Evolutionary conservation across 306 rosid genomes (phyloP).

Genomic region (Albizia julibrissin): DNA sequence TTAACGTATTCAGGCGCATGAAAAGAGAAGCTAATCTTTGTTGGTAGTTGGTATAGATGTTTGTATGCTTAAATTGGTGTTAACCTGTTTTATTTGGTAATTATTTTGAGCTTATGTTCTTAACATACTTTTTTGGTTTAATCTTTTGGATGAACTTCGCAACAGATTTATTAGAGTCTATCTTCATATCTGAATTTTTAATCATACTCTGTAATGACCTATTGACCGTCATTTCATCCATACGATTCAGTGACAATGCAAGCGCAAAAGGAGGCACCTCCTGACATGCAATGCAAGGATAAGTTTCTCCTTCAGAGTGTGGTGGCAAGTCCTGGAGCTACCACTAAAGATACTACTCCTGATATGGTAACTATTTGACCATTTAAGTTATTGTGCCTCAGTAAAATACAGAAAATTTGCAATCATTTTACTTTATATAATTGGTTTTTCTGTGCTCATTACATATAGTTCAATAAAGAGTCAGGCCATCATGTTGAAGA

Average conservation of each 20-base stretch:
- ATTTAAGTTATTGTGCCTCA: not conserved
- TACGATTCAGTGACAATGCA: slow-evolving; percentile 78
- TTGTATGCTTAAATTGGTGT: not conserved
- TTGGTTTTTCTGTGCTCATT: slow-evolving; percentile 32
- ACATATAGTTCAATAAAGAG: slow-evolving; percentile 73
- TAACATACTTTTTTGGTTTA: not conserved
- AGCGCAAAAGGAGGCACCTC: slow-evolving; percentile 82
- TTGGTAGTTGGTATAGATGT: not conserved
- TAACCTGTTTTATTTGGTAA: slow-evolving; percentile 8
- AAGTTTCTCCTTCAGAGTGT: slow-evolving; percentile 91
- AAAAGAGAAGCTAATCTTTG: slow-evolving; percentile 20
- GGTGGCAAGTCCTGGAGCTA: slow-evolving; percentile 55
- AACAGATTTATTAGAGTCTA: not conserved
- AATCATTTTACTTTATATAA: not conserved
- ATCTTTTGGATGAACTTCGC: not conserved
- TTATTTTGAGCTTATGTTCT: not conserved
- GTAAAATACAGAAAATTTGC: not conserved
- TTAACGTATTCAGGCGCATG: slow-evolving; percentile 4
- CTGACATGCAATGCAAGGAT: slow-evolving; percentile 90
- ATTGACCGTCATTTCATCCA: slow-evolving; percentile 10
- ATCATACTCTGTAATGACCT: not conserved
- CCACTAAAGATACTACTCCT: slow-evolving; percentile 61
- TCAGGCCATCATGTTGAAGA: slow-evolving; percentile 74
- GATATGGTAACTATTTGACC: slow-evolving; percentile 60
- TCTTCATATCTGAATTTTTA: not conserved